phyloP scores from a whole-genome alignment of 352 stramenopile species.

The Globisporangium parvum region DNA sequence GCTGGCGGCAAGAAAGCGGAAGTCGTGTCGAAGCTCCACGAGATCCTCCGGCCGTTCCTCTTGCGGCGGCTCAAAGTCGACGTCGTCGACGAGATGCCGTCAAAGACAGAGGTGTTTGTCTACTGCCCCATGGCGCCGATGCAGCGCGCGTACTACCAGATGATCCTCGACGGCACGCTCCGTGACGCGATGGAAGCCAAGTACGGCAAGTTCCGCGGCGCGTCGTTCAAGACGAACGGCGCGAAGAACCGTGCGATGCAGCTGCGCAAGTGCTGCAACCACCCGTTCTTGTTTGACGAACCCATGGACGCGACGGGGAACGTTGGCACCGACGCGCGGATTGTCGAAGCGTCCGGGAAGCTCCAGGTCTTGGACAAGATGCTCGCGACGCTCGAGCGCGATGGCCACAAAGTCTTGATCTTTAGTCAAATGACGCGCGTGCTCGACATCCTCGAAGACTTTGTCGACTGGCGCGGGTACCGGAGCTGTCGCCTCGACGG shows the following conservation, averaged over 20 bases:
- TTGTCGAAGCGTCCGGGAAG: slow-evolving; percentile 95
- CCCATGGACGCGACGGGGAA: slow-evolving; percentile 45
- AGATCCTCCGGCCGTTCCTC: slow-evolving; percentile 96
- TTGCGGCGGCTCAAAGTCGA: slow-evolving; percentile 95
- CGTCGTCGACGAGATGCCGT: slow-evolving; percentile 91
- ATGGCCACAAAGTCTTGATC: slow-evolving; percentile 97
- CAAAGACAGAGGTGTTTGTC: slow-evolving; percentile 97
- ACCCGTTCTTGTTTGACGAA: slow-evolving; percentile 90
- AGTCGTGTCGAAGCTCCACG: slow-evolving; percentile 95
- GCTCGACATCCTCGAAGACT: slow-evolving; percentile 98
- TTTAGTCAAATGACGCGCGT: slow-evolving; percentile 99
- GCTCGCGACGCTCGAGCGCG: slow-evolving; percentile 90
- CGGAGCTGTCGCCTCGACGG: slow-evolving; percentile 97
- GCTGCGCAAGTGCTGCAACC: slow-evolving; percentile 93
- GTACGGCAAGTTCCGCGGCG: slow-evolving; percentile 54
- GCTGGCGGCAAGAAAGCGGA: slow-evolving; percentile 89
- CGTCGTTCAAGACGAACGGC: slow-evolving; percentile 43
- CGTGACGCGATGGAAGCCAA: slow-evolving; percentile 81
- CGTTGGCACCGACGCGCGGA: slow-evolving; percentile 71
- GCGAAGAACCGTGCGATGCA: slow-evolving; percentile 87
- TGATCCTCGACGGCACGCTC: slow-evolving; percentile 90
- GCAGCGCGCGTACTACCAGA: slow-evolving; percentile 92
- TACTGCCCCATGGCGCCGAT: slow-evolving; percentile 94
- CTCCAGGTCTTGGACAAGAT: slow-evolving; percentile 98
- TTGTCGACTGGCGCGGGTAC: slow-evolving; percentile 81